A percentile compares a stretch with the other conserved stretches of the same genome.
These are phyloP conservation scores for Ceratocystis diversiconidia DNA, from an alignment of 2,329 filamentous ascomycete genomes.

Conservation along the genomic window DNA sequence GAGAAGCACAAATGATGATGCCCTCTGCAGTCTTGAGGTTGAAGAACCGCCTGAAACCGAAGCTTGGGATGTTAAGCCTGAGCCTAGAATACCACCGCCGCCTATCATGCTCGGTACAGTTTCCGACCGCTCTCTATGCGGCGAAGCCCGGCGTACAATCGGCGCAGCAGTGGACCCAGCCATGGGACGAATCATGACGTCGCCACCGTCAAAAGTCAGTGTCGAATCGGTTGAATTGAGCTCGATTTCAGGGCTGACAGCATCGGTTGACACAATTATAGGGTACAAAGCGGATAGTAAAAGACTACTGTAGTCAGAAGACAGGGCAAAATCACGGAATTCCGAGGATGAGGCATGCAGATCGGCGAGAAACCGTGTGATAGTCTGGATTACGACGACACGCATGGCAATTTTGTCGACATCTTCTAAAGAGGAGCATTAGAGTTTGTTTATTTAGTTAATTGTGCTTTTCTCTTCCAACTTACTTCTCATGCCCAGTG, in stretches of 20 bases:
- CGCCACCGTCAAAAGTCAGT: slow-evolving; percentile 71
- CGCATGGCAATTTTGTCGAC: slow-evolving; percentile 28
- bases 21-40: slow-evolving; percentile 51
- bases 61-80: not conserved
- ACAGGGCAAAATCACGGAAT: slow-evolving; percentile 71
- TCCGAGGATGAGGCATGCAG: slow-evolving; percentile 60
- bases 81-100: not conserved
- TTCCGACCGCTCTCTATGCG: slow-evolving; percentile 41
- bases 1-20: slow-evolving; percentile 83
- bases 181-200: slow-evolving; percentile 68
- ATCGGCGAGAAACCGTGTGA: slow-evolving; percentile 65
- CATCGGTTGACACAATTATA: slow-evolving; percentile 72
- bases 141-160: slow-evolving; percentile 42
- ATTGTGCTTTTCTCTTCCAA: slow-evolving; percentile 13
- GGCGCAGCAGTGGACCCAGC: slow-evolving; percentile 47
- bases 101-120: slow-evolving; percentile 28
- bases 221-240: slow-evolving; percentile 69
- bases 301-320: slow-evolving; percentile 68
- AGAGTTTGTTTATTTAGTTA: slow-evolving; percentile 17
- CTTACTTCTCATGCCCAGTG: slow-evolving; percentile 42
- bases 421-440: slow-evolving; percentile 10
- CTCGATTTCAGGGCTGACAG: slow-evolving; percentile 70
- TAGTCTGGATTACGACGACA: slow-evolving; percentile 54
- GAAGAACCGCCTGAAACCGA: not conserved
- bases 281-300: slow-evolving; percentile 73